These are phyloP conservation scores for Durotheca rogersii DNA, from an alignment of 495 filamentous ascomycete species.

Conservation along the genomic window DNA sequence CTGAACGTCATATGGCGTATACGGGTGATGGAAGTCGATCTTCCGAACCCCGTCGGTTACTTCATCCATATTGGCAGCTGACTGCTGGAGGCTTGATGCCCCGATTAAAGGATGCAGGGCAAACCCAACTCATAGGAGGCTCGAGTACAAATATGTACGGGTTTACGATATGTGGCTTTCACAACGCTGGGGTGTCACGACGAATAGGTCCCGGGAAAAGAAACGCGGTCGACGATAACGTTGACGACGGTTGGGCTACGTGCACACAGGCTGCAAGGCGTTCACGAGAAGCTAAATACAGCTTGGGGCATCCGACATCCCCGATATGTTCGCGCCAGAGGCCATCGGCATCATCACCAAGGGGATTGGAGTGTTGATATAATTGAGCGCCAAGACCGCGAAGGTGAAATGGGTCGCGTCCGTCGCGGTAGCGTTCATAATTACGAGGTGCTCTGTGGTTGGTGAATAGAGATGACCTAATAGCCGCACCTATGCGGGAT, in stretches of 20 bases:
- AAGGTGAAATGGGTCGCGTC: no score
- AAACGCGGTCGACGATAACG: background rate
- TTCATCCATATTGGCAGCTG: constrained; percentile 26
- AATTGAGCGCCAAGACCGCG: no score
- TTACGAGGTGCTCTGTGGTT: background rate
- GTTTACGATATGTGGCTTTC: constrained; percentile 1
- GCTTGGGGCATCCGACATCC: background rate
- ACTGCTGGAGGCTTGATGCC: background rate
- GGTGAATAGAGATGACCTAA: background rate
- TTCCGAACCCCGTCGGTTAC: constrained; percentile 23
- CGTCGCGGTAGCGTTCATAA: no score
- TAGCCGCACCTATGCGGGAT: constrained; percentile 4
- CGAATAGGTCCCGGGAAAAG: background rate
- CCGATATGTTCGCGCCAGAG: background rate
- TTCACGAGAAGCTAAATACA: background rate
- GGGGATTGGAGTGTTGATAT: no score
- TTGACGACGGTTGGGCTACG: background rate
- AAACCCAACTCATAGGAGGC: background rate
- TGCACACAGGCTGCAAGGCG: background rate
- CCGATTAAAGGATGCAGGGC: background rate
- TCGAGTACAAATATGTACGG: background rate
- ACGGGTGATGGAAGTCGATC: constrained; percentile 85
- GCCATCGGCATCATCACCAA: constrained; percentile 5
- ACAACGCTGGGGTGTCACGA: background rate
- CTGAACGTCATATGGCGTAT: constrained; percentile 87